A percentile compares a stretch with the other conserved stretches of the same genome.
Evolutionary conservation across 164 flowering plant genomes (phyloP).

Genomic region (Cinnamomum chago): DNA sequence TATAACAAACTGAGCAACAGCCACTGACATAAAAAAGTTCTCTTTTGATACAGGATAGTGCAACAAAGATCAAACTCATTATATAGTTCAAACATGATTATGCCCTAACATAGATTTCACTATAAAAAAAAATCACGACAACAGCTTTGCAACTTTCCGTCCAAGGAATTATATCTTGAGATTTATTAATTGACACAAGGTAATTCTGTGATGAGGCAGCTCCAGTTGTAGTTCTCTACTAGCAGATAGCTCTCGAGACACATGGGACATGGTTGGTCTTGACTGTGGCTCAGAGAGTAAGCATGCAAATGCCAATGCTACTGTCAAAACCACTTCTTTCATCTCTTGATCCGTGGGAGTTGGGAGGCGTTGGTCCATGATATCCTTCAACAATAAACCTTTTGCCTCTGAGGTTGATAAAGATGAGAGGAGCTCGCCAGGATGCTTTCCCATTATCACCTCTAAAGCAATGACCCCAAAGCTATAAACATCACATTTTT

Average conservation of each 20-base stretch:
- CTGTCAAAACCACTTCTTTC: neutral
- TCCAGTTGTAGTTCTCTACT: neutral
- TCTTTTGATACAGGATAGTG: no score
- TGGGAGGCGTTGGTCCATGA: neutral
- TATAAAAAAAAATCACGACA: no score
- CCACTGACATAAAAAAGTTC: no score
- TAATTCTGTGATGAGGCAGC: neutral
- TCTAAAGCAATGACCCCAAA: slow-evolving; percentile 7
- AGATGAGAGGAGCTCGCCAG: slow-evolving; percentile 5
- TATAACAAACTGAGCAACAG: no score
- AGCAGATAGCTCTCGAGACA: slow-evolving; percentile 1
- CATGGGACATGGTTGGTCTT: slow-evolving; percentile 10
- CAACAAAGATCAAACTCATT: no score
- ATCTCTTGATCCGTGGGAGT: neutral
- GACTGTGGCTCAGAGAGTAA: slow-evolving; percentile 9
- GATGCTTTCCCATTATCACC: slow-evolving; percentile 8
- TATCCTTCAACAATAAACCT: slow-evolving; percentile 3
- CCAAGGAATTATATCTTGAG: neutral
- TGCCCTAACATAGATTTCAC: no score
- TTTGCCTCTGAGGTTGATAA: neutral
- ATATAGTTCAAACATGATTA: no score
- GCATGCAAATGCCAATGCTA: slow-evolving; percentile 8
- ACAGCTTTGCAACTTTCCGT: no score
- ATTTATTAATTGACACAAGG: neutral
- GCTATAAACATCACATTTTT: slow-evolving; percentile 8